Evolutionary conservation across 257 asterid genomes (phyloP).

Genomic region (Echites panduratus): DNA sequence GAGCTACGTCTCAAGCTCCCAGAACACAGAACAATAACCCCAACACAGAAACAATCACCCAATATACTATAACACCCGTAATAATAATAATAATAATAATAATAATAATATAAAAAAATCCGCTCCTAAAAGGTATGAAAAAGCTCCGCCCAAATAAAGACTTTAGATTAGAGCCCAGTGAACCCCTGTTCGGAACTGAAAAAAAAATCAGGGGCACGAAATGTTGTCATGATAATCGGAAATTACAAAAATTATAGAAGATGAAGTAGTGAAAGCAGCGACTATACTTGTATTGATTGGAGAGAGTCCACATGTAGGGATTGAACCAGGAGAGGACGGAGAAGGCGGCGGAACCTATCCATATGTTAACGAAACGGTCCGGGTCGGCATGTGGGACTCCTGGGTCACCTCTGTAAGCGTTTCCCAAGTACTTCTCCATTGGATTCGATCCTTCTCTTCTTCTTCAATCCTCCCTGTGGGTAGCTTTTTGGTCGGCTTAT

Average conservation of each 20-base stretch:
- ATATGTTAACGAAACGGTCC: conserved; percentile 51
- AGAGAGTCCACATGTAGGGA: conserved; percentile 87
- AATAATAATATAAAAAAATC: not conserved
- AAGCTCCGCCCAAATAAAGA: not conserved
- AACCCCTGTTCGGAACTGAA: not conserved
- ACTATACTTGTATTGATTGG: conserved; percentile 71
- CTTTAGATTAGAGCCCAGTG: not conserved
- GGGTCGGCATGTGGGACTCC: conserved; percentile 84
- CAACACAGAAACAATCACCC: not conserved
- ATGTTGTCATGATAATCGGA: not conserved
- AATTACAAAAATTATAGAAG: not conserved
- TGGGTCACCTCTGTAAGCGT: conserved; percentile 92
- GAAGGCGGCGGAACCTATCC: conserved; percentile 75
- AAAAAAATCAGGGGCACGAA: not conserved
- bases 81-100: not conserved
- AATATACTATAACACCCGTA: not conserved
- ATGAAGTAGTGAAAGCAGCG: not conserved
- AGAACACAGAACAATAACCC: not conserved
- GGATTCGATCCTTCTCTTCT: not conserved
- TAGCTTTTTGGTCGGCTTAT: conserved; percentile 15
- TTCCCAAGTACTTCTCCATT: conserved; percentile 95
- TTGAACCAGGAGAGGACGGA: conserved; percentile 60
- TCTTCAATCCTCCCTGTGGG: not conserved
- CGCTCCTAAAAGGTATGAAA: not conserved
- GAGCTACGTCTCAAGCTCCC: not conserved